Evolutionary conservation across 2,329 filamentous ascomycete genomes (phyloP), one percentile per base, ranked within the genome.

Genomic region (Pyrenochaeta sp.): DNA sequence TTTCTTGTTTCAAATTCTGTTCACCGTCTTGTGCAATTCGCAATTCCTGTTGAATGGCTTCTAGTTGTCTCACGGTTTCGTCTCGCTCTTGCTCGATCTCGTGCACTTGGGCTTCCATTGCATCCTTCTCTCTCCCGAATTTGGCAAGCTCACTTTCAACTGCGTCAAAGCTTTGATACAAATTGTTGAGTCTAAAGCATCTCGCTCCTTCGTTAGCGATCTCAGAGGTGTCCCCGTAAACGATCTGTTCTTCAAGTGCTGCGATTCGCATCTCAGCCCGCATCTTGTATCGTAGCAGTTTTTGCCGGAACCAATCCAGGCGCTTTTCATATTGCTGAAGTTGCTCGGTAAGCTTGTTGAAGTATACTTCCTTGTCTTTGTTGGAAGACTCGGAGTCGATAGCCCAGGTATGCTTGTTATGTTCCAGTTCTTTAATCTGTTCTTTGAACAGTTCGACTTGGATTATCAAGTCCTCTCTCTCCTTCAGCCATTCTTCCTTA

Each of bases 31-130:
- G 49, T 6, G 30, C 15, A 6, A 5, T 39, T 25, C 48, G 25
- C 19, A 59, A 40, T n/a, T 60, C 54, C 44, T 47, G 45, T 6
- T 42, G 10, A 24, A 43, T 19, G 6, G 36, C 43, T 7, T 50
- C 45, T 15, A 22, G 19, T 9, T 30, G 37, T 25, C 27, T 24
- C 24, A 19, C 34, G 2, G 36, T 40, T n/a, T 43, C 43, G 1
- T 56, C 37, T 15, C 36, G 42, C 42, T 43, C 36, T 9, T 30
- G 49, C 36, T 32, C 15, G 15, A 9, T 15, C 12, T 36, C 9
- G 32, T 36, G 32, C 12, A 36, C 3, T 36, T 10, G 9, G 12
- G 12, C 8, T 36, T 12, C 32, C 32, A 36, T 36, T 9, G 32
- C 32, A 5, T 30, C 28, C 28, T 36, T 36, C 12, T 36, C 34